These are phyloP conservation scores for Komagataella phaffii DNA, from an alignment of 805 yeast species.

Conservation along the genomic window DNA sequence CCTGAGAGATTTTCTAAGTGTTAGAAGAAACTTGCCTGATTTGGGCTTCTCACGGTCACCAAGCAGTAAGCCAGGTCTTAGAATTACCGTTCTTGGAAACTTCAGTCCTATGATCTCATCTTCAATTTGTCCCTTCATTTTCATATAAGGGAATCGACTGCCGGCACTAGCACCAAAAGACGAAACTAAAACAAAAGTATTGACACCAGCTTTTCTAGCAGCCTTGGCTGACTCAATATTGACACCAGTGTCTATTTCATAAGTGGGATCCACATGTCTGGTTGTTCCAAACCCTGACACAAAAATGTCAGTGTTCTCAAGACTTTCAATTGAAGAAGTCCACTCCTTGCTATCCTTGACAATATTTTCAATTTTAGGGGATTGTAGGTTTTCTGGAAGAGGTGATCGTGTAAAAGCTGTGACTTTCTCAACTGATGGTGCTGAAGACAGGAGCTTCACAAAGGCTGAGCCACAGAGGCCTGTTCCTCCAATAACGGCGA, in stretches of 20 bases:
- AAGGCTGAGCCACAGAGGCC: constrained; percentile 62
- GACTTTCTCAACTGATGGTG: constrained; percentile 23
- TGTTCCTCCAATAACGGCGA: constrained; percentile 49
- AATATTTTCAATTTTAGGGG: constrained; percentile 21
- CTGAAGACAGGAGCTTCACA: constrained; percentile 27
- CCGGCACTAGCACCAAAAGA: constrained; percentile 45
- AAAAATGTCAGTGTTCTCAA: constrained; percentile 18
- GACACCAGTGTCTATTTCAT: constrained; percentile 68
- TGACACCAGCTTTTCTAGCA: constrained; percentile 58
- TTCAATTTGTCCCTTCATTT: constrained; percentile 69
- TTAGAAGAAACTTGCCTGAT: constrained; percentile 16
- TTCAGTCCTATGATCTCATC: constrained; percentile 45
- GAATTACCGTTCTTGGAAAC: constrained; percentile 60
- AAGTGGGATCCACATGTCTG: constrained; percentile 54
- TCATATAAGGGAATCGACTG: constrained; percentile 48
- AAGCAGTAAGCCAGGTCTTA: constrained; percentile 64
- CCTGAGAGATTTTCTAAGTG: constrained; percentile 18
- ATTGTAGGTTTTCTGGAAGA: constrained; percentile 11
- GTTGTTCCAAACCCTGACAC: constrained; percentile 73
- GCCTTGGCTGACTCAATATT: constrained; percentile 57
- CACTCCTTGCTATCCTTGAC: constrained; percentile 39
- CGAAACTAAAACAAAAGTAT: constrained; percentile 56
- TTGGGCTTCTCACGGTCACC: constrained; percentile 42
- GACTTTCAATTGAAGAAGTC: constrained; percentile 22
- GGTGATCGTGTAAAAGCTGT: constrained; percentile 39